Conservation (phyloP, 768 basidiomycete species). For the Suillus lakei region DNA sequence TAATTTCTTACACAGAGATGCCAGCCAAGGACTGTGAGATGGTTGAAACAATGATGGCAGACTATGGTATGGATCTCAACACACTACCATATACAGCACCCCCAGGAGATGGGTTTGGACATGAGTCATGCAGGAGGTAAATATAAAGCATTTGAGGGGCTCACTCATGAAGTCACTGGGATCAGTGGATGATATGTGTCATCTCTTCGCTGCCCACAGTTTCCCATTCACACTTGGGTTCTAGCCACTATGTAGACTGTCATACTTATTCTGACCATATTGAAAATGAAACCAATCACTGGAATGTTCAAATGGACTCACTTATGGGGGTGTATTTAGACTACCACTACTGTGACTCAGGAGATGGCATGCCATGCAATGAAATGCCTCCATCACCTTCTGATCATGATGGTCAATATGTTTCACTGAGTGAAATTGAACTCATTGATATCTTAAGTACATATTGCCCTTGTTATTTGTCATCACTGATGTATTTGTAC, state of each 20-base stretch:
- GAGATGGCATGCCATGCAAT: not conserved
- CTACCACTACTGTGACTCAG: not conserved
- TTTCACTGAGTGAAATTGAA: not conserved
- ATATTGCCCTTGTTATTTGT: not conserved
- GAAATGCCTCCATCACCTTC: not conserved
- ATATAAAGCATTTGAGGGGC: not conserved
- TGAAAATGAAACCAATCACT: not conserved
- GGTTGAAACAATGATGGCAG: too few species aligned
- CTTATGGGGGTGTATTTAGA: not conserved
- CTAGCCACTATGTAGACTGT: conserved; percentile 1
- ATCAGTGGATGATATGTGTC: too few species aligned
- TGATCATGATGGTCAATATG: not conserved
- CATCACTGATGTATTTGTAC: too few species aligned
- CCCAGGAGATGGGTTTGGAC: not conserved
- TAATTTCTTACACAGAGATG: too few species aligned
- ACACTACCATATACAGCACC: too few species aligned
- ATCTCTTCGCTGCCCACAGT: not conserved
- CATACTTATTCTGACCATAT: not conserved
- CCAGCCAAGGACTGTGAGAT: too few species aligned
- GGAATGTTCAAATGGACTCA: not conserved
- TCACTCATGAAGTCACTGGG: too few species aligned
- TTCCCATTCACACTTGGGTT: not conserved
- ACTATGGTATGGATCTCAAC: too few species aligned
- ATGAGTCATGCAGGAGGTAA: conserved; percentile 8
- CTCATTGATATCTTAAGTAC: conserved; percentile 4